Evolutionary conservation across 805 yeast species (phyloP), one percentile per base, ranked within the genome.

Genomic region (Teunomyces funiuensis): DNA sequence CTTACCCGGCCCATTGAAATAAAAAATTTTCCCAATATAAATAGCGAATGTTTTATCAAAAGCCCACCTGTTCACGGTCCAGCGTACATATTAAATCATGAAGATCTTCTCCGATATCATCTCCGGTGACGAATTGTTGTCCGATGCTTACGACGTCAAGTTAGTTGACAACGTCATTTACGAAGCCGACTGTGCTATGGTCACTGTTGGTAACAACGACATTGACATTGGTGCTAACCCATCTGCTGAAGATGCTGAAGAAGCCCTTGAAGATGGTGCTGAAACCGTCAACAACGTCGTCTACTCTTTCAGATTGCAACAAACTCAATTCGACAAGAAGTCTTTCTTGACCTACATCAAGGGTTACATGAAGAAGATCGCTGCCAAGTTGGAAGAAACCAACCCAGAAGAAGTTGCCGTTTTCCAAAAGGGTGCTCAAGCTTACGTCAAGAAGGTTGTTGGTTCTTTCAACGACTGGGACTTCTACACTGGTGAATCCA

Each of bases 181-280:
- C 80, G 99, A 93, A 80, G 98, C 96, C 55, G 88, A 93, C 83
- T 89, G 97, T 77, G 76, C 80, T 62, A 83, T 89, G 93, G 81
- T 93, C 71, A 83, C 77, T 61, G 88, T 93, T 62, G 83, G 80
- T 70, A 86, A 88, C 66, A 97, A 82, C 63, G 93, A 93, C 66
- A 82, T 93, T 60, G 98, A 93, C 73, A 93, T 93, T 71, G 99
- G 99, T 77, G 99, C 96, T 64, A 93, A 93, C 85, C 97, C 99
- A 66, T 88, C 97, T 62, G 97, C 98, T 57, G 99, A 93, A 77
- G 98, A 77, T 57, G 97, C 76, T 68, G 89, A 71, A 31, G 96
- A 85, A 27, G 90, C 73, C 44, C 67, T 81, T 40, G 98, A 88
- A 61, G 96, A 86, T 41, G 88, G 84, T 73, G 77, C 77, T 59